Conservation (phyloP, 345 rosid species). For the Camelina laxa region DNA sequence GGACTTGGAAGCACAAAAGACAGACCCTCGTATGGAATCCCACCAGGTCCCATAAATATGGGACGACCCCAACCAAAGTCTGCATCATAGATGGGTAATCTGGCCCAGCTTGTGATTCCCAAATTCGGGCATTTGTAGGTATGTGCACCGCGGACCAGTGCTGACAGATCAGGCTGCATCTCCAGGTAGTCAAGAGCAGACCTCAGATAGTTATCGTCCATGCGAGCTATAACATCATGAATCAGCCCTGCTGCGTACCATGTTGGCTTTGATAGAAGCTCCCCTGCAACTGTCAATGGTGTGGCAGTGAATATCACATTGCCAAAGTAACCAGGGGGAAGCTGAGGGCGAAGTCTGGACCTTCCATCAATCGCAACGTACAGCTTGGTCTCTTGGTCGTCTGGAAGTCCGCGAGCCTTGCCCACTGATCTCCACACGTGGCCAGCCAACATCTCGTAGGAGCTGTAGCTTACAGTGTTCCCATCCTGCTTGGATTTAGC, state of each 20-base stretch:
- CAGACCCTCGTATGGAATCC: slow-evolving; percentile 80
- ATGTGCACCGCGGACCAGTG: slow-evolving; percentile 81
- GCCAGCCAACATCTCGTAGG: slow-evolving; percentile 92
- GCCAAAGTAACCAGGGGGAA: slow-evolving; percentile 92
- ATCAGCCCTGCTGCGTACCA: slow-evolving; percentile 85
- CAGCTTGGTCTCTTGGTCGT: slow-evolving; percentile 70
- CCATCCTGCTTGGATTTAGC: slow-evolving; percentile 81
- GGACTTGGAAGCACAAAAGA: slow-evolving; percentile 83
- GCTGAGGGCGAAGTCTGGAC: slow-evolving; percentile 70
- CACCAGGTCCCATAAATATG: slow-evolving; percentile 92
- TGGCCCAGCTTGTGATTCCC: slow-evolving; percentile 89
- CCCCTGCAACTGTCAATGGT: slow-evolving; percentile 73
- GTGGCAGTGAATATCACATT: slow-evolving; percentile 92
- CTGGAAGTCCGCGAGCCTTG: slow-evolving; percentile 69
- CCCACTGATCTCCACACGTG: slow-evolving; percentile 88
- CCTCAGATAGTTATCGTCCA: slow-evolving; percentile 84
- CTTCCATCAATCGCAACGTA: slow-evolving; percentile 96
- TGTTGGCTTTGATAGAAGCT: slow-evolving; percentile 71
- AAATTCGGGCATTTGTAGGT: slow-evolving; percentile 85
- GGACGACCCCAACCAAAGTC: slow-evolving; percentile 98
- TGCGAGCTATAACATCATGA: slow-evolving; percentile 76
- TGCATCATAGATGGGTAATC: slow-evolving; percentile 86
- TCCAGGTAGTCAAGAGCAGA: slow-evolving; percentile 96
- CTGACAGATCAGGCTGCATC: slow-evolving; percentile 82
- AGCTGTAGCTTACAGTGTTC: slow-evolving; percentile 69